These are phyloP conservation scores for Spergularia marina DNA, from an alignment of 148 eudicot species.

Conservation along the genomic window DNA sequence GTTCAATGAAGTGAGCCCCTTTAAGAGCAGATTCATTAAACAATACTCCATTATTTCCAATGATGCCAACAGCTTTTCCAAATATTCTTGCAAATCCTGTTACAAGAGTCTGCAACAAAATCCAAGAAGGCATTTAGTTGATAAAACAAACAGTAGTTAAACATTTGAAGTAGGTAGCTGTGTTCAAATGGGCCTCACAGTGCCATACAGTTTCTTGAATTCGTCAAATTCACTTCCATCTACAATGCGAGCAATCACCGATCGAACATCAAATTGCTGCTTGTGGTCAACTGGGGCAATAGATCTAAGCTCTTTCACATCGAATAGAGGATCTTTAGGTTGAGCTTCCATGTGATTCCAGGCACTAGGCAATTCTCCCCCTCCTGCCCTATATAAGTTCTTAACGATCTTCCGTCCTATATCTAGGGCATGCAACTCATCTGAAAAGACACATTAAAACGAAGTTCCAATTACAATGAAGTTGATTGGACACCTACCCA, in stretches of 20 bases:
- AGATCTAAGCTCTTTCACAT: conserved; percentile 74
- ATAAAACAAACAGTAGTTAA: conserved; percentile 3
- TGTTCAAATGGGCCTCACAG: conserved; percentile 62
- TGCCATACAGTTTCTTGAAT: conserved; percentile 99
- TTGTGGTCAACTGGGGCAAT: conserved; percentile 92
- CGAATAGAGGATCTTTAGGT: conserved; percentile 78
- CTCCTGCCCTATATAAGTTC: conserved; percentile 83
- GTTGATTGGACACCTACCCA: neutral
- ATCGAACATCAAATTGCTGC: conserved; percentile 86
- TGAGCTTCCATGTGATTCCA: conserved; percentile 33
- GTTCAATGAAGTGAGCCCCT: conserved; percentile 94
- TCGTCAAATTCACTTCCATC: conserved; percentile 99
- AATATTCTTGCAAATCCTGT: conserved; percentile 88
- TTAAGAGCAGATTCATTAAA: conserved; percentile 92
- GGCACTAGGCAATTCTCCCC: conserved; percentile 32
- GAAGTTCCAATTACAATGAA: neutral
- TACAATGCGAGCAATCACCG: conserved; percentile 86
- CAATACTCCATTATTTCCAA: conserved; percentile 91
- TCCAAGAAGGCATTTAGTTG: neutral
- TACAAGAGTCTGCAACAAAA: conserved; percentile 75
- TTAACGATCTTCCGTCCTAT: conserved; percentile 87
- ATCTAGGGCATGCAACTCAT: conserved; percentile 93
- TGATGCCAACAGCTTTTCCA: conserved; percentile 92
- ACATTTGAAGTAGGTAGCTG: neutral
- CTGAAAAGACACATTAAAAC: conserved; percentile 41